These are phyloP conservation scores for Athelia sp. DNA, from an alignment of 1,284 basidiomycete species.

Conservation along the genomic window DNA sequence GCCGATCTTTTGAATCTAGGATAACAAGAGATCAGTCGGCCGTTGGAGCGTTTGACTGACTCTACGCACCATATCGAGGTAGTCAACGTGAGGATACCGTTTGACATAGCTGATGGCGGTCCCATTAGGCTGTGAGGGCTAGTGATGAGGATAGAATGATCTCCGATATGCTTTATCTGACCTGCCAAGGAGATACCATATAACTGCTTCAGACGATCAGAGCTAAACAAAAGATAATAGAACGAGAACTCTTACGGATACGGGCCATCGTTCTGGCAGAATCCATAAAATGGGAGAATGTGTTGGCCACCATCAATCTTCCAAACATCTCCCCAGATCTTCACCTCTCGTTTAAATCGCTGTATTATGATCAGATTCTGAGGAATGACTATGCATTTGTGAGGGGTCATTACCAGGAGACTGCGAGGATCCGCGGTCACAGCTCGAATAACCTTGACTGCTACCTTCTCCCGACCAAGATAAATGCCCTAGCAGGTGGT, in stretches of 20 bases:
- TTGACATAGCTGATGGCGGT: slow-evolving; percentile 42
- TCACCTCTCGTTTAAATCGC: slow-evolving; percentile 48
- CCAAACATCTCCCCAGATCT: slow-evolving; percentile 54
- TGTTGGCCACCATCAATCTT: slow-evolving; percentile 42
- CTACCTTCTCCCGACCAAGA: slow-evolving; percentile 46
- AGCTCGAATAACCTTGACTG: slow-evolving; percentile 49
- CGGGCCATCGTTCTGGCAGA: slow-evolving; percentile 45
- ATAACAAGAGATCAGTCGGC: slow-evolving; percentile 1
- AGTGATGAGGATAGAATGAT: not conserved
- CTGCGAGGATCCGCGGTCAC: slow-evolving; percentile 41
- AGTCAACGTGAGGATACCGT: slow-evolving; percentile 30
- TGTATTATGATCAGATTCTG: slow-evolving; percentile 13
- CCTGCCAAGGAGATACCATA: slow-evolving; percentile 52
- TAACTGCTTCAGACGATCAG: slow-evolving; percentile 23
- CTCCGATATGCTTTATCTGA: not conserved
- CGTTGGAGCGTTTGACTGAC: not conserved
- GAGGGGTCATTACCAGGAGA: slow-evolving; percentile 24
- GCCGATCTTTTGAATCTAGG: slow-evolving; percentile 40
- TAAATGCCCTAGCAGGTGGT: slow-evolving; percentile 35
- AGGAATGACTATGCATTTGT: not conserved
- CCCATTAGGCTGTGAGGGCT: slow-evolving; percentile 32
- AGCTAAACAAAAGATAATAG: not conserved
- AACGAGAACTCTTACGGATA: slow-evolving; percentile 35
- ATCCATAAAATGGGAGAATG: slow-evolving; percentile 53
- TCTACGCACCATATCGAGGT: slow-evolving; percentile 32